Evolutionary conservation across 768 basidiomycete species (phyloP), one percentile per base, ranked within the genome.

Genomic region (Tylopilus vinaceipallidus): DNA sequence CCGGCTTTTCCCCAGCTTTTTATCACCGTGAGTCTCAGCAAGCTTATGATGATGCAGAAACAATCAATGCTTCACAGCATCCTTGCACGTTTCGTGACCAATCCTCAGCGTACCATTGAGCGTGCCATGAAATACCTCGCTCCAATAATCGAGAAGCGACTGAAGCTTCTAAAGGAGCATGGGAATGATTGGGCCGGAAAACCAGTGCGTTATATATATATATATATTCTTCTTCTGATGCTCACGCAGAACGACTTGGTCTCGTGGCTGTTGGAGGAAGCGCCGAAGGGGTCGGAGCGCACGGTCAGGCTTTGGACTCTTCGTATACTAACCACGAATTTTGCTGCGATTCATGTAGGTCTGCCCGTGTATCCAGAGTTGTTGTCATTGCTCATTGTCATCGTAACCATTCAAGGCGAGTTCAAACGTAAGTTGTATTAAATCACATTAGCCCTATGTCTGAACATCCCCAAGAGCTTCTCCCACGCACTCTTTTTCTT

Each of bases 341-440:
- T 46, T 30, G 36, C 45, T 3, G 35, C 35, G 6, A 27, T 38
- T n/a, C 60, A 58, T 42, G 67, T 66, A 27, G 19, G 58, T 43
- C 35, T 33, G 8, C 11, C 5, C 9, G 4, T 24, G 3, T 3
- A n/a, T n/a, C n/a, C n/a, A n/a, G n/a, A n/a, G n/a, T n/a, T n/a
- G n/a, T n/a, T n/a, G n/a, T n/a, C n/a, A n/a, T n/a, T n/a, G n/a
- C n/a, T n/a, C n/a, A n/a, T n/a, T n/a, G n/a, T n/a, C n/a, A n/a
- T n/a, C n/a, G n/a, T n/a, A n/a, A n/a, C n/a, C n/a, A n/a, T n/a
- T n/a, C n/a, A n/a, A n/a, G n/a, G n/a, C n/a, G n/a, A n/a, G n/a
- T n/a, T n/a, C n/a, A n/a, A n/a, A n/a, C n/a, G n/a, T n/a, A n/a
- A n/a, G n/a, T n/a, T n/a, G n/a, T n/a, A n/a, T n/a, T n/a, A n/a